Conservation (phyloP, 176 grass and related monocot species). For the Carex parvula region DNA sequence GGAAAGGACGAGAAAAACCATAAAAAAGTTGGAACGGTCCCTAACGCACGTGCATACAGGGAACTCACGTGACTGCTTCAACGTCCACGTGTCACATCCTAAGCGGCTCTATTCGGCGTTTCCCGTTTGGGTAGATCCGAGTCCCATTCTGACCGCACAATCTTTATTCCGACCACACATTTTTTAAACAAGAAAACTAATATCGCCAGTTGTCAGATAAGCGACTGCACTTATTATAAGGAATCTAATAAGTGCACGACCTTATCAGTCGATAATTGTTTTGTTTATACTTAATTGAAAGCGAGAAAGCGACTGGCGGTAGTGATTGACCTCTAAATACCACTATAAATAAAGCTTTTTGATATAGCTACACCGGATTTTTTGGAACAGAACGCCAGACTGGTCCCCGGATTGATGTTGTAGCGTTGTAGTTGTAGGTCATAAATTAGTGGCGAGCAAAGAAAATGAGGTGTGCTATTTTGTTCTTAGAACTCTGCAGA, state of each 20-base stretch:
- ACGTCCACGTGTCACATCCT: constrained; percentile 12
- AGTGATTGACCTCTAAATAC: constrained; percentile 12
- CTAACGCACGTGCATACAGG: not conserved
- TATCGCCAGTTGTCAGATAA: constrained; percentile 38
- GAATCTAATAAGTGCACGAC: rapidly evolving
- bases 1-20: constrained; percentile 23
- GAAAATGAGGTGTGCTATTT: not conserved
- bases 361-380: not conserved
- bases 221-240: rapidly evolving
- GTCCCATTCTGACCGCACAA: not conserved
- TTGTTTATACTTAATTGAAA: constrained; percentile 41
- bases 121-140: constrained; percentile 17
- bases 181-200: constrained; percentile 23
- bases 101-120: constrained; percentile 21
- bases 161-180: constrained; percentile 10
- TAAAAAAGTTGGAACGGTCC: not conserved
- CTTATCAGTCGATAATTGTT: constrained; percentile 28
- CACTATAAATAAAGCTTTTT: constrained; percentile 10
- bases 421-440: not conserved
- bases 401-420: not conserved
- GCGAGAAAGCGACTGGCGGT: constrained; percentile 39
- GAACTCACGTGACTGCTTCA: constrained; percentile 21
- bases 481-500: not conserved
- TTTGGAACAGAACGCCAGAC: not conserved
- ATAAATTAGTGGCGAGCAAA: not conserved